Conservation (phyloP, 148 eudicot species). For the Vaccinium macrocarpon region DNA sequence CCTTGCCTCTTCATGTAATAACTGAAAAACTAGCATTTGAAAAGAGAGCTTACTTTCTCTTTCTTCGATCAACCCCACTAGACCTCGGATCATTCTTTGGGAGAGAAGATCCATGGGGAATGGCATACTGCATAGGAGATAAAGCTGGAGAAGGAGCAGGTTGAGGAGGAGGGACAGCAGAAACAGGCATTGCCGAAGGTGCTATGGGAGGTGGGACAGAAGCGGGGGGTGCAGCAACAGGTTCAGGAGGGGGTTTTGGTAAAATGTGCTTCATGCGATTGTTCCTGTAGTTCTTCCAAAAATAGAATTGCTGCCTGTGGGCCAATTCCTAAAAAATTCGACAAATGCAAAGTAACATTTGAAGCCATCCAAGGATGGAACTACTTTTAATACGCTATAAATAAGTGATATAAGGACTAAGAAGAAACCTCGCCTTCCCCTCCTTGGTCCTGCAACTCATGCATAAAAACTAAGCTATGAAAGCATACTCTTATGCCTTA, state of each 20-base stretch:
- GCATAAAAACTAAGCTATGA: constrained; percentile 8
- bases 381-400: not conserved
- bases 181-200: constrained; percentile 37
- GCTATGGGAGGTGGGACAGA: constrained; percentile 45
- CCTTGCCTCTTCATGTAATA: constrained; percentile 3
- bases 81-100: constrained; percentile 67
- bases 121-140: constrained; percentile 77
- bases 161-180: constrained; percentile 33
- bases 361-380: not conserved
- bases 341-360: constrained; percentile 11
- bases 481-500: not conserved
- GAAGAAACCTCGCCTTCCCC: not conserved
- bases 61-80: constrained; percentile 65
- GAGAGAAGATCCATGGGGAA: constrained; percentile 57
- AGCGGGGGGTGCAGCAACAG: constrained; percentile 49
- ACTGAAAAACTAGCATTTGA: not conserved
- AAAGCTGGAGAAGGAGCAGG: constrained; percentile 59
- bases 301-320: constrained; percentile 88
- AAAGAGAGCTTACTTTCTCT: constrained; percentile 64
- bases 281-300: constrained; percentile 93
- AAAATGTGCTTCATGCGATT: constrained; percentile 91
- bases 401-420: not conserved
- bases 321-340: constrained; percentile 70
- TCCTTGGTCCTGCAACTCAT: not conserved
- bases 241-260: constrained; percentile 85